Percentiles rank a stretch among this genome's conserved stretches.
Evolutionary conservation across 257 asterid genomes (phyloP).

Genomic region (Ilex aquifolium): DNA sequence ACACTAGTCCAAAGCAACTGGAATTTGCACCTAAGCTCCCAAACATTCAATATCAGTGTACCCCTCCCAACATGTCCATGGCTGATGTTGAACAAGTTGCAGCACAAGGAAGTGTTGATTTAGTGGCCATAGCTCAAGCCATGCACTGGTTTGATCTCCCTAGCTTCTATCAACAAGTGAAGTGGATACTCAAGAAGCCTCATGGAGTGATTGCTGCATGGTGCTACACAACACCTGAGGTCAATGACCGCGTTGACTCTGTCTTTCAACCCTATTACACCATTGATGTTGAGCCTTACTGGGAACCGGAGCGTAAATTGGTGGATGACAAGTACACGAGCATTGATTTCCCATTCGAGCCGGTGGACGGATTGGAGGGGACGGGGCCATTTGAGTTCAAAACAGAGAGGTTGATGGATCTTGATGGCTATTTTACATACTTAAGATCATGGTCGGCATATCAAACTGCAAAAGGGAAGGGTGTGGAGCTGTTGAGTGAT

Average conservation of each 20-base stretch:
- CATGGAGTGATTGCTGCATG: constrained; percentile 73
- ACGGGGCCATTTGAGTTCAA: constrained; percentile 61
- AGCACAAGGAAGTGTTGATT: constrained; percentile 39
- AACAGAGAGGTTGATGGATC: constrained; percentile 47
- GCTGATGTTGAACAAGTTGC: constrained; percentile 44
- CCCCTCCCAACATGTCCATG: constrained; percentile 49
- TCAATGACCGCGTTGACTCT: constrained; percentile 36
- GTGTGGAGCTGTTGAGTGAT: constrained; percentile 54
- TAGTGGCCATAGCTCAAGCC: constrained; percentile 61
- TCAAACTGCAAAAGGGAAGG: constrained; percentile 65
- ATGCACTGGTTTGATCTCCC: constrained; percentile 82
- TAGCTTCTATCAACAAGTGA: constrained; percentile 52
- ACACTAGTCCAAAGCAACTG: constrained; percentile 62
- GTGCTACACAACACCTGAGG: constrained; percentile 52
- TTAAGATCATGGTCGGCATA: constrained; percentile 75
- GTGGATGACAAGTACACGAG: constrained; percentile 50
- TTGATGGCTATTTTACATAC: constrained; percentile 40
- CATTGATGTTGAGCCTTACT: constrained; percentile 23
- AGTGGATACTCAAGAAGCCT: constrained; percentile 56
- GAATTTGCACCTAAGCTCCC: constrained; percentile 53
- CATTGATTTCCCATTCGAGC: constrained; percentile 62
- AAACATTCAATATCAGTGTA: constrained; percentile 51
- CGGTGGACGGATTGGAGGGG: constrained; percentile 47
- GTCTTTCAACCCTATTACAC: constrained; percentile 29
- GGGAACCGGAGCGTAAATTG: constrained; percentile 28